Evolutionary conservation across 768 basidiomycete genomes (phyloP), one percentile per base, ranked within the genome.

Genomic region (Trametes cingulata): DNA sequence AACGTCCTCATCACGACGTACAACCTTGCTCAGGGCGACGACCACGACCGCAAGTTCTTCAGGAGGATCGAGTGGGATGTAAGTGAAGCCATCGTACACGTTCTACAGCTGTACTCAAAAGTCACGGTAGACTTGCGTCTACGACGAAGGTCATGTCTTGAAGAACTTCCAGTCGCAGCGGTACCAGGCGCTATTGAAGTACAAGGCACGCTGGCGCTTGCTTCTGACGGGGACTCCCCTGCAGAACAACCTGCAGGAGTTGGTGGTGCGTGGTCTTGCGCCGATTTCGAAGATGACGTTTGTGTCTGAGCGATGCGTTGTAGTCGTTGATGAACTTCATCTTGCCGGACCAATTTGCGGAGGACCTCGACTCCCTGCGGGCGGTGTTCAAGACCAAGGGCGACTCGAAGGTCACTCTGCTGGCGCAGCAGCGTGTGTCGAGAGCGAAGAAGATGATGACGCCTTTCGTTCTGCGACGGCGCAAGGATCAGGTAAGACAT

Each of bases 371-470:
- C 25, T 85, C 88, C 6, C 78, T 99, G 17, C 86, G 94, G 14
- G 90, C 95, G 7, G 96, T 99, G 65, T 99, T 99, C 84, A 98
- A 97, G 73, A 92, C 93, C 37, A 93, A 92, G 64, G 92, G 93
- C n/a, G 92, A 95, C 68, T 88, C 91, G 13, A 91, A 91, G 60
- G 84, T 91, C 50, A 90, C 91, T 25, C 74, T 98, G 22, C 86
- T 98, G 24, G 92, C 96, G 4, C 89, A 93, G 69, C 90, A 95
- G 71, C 90, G 97, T 50, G 91, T 98, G 22, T 93, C 92, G 19
- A 79, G 95, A 62, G 97, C 97, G 6, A 96, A 98, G 77, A 94
- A 93, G 73, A 98, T 99, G 95, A 94, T 99, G 91, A 97, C 94
- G 7, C 97, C 97, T 0, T 99, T 99, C 72, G 95, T 98, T 22